Evolutionary conservation across 805 yeast species (phyloP).

Genomic region (Millerozyma miso): DNA sequence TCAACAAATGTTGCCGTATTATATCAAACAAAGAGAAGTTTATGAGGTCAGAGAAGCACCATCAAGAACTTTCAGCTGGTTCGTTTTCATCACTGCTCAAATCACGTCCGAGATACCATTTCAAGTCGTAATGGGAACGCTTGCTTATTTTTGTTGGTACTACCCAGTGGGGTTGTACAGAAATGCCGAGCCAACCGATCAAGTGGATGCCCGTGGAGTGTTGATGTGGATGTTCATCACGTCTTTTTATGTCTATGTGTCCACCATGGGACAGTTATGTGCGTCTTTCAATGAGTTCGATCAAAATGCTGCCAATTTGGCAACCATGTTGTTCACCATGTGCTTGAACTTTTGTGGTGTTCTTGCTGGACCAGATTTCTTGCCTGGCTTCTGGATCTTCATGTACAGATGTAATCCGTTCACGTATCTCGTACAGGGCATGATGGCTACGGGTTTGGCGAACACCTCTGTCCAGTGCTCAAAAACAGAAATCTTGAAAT

Average conservation of each 20-base stretch:
- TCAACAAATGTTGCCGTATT: conserved; percentile 43
- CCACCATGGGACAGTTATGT: conserved; percentile 28
- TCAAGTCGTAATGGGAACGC: conserved; percentile 42
- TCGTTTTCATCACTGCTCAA: conserved; percentile 37
- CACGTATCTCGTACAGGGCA: conserved; percentile 61
- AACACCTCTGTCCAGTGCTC: conserved; percentile 35
- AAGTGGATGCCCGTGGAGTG: conserved; percentile 33
- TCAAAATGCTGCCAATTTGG: conserved; percentile 33
- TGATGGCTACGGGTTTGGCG: conserved; percentile 29
- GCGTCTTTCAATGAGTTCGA: conserved; percentile 26
- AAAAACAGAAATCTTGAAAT: conserved; percentile 16
- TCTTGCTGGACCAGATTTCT: conserved; percentile 25
- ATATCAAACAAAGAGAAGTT: conserved; percentile 37
- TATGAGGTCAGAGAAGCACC: conserved; percentile 47
- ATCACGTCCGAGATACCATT: conserved; percentile 45
- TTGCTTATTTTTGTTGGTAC: conserved; percentile 46
- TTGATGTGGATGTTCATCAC: conserved; percentile 32
- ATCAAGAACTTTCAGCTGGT: conserved; percentile 42
- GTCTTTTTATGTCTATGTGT: conserved; percentile 21
- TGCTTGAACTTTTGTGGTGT: conserved; percentile 37
- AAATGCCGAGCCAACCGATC: conserved; percentile 51
- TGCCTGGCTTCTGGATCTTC: conserved; percentile 53
- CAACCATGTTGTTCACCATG: conserved; percentile 25
- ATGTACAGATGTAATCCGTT: conserved; percentile 69
- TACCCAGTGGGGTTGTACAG: conserved; percentile 50